Conservation (phyloP, 148 eudicot genomes). For the Amaranthus palmeri region DNA sequence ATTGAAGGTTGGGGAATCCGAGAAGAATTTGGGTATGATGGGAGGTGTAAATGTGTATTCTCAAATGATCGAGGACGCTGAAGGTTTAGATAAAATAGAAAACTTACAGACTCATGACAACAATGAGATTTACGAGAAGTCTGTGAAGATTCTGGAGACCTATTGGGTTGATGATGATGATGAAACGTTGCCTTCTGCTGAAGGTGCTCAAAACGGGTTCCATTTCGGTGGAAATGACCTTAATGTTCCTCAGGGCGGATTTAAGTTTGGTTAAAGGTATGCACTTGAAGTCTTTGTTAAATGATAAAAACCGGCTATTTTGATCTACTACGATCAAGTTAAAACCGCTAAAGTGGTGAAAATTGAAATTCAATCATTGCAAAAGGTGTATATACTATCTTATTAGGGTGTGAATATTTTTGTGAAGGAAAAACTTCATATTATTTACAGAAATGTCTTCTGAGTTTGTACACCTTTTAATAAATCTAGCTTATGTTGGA, state of each 20-base stretch:
- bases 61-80: constrained; percentile 77
- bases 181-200: constrained; percentile 58
- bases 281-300: background rate
- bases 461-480: too few relatives aligned
- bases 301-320: too few relatives aligned
- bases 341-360: too few relatives aligned
- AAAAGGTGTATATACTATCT: too few relatives aligned
- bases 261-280: constrained; percentile 72
- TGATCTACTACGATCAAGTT: too few relatives aligned
- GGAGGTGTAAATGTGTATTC: constrained; percentile 65
- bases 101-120: constrained; percentile 79
- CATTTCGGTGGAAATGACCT: constrained; percentile 54
- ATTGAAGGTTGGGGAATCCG: constrained; percentile 74
- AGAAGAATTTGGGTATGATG: constrained; percentile 52
- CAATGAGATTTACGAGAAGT: constrained; percentile 84
- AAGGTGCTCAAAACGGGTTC: constrained; percentile 65
- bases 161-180: constrained; percentile 88
- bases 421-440: too few relatives aligned
- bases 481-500: background rate
- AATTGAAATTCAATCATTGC: too few relatives aligned
- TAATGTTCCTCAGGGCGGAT: constrained; percentile 76
- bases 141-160: constrained; percentile 73
- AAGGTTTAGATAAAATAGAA: constrained; percentile 84
- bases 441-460: too few relatives aligned
- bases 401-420: too few relatives aligned